Evolutionary conservation across 2,329 filamentous ascomycete genomes (phyloP).

Genomic region (Torrubiella hemipterigena): DNA sequence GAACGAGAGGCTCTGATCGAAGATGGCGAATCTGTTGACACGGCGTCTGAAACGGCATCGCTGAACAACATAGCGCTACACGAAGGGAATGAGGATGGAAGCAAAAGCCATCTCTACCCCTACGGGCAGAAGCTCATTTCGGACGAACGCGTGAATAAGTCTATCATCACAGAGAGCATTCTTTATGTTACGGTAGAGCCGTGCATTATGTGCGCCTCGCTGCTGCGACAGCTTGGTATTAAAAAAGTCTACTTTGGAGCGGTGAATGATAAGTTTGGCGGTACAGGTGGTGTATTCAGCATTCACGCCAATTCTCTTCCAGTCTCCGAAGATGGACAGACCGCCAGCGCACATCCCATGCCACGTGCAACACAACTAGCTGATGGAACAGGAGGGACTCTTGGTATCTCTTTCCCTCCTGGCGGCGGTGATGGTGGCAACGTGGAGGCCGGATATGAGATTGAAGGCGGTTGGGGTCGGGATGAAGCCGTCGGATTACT

Average conservation of each 20-base stretch:
- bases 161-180: conserved; percentile 57
- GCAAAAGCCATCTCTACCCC: conserved; percentile 44
- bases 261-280: conserved; percentile 92
- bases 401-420: conserved; percentile 23
- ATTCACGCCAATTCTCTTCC: conserved; percentile 56
- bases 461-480: conserved; percentile 76
- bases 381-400: conserved; percentile 19
- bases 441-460: conserved; percentile 68
- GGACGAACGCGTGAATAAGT: conserved; percentile 46
- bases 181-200: conserved; percentile 97
- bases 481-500: conserved; percentile 90
- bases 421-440: conserved; percentile 47
- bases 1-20: conserved; percentile 9
- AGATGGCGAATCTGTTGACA: conserved; percentile 2
- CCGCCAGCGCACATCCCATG: conserved; percentile 26
- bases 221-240: conserved; percentile 79
- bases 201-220: conserved; percentile 96
- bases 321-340: conserved; percentile 20
- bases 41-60: conserved; percentile 10
- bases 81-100: conserved; percentile 39
- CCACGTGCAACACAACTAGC: conserved; percentile 23
- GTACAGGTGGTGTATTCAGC: conserved; percentile 84
- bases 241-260: conserved; percentile 90
- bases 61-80: conserved; percentile 17
- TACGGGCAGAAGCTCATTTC: conserved; percentile 49